Evolutionary conservation across 2,329 filamentous ascomycete genomes (phyloP), one percentile per base, ranked within the genome.

Genomic region (Tolypocladium nubicola): DNA sequence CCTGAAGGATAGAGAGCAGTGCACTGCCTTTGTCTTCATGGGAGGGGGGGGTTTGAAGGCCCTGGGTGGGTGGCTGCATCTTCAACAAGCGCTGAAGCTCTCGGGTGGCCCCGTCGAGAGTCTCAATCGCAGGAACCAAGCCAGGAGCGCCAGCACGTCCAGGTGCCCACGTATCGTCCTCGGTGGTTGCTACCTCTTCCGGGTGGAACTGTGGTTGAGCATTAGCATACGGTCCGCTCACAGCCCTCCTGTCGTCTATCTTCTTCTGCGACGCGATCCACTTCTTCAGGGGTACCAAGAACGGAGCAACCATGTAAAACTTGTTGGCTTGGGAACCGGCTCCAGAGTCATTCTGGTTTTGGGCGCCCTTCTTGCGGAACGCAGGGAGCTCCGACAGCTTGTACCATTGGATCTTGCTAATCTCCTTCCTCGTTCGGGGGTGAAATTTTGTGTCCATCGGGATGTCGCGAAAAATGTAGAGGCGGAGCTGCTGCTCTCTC

Each of bases 291-390:
- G 85, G 88, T 1, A 85, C 85, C 56, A 97, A 77, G 68, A 99
- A 99, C 0, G 93, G 92, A 0, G 91, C 91, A 21, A 99, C 94
- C 90, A 97, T 97, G 73, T 97, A 99, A 70, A 97, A 97, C 67
- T 93, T 97, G 70, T 89, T 91, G 45, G 85, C 85, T 64, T 87
- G 89, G 3, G 79, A 73, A 16, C 75, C 75, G 14, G 83, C 73
- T 37, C 75, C 73, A 14, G 81, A 78, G 54, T 86, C 80, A 52
- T 83, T 79, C n/a, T 84, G 79, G 19, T 66, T 68, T 56, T 83
- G 79, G 14, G 76, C 76, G 21, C 77, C 78, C 67, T 87, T 91
- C 70, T 88, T 89, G 57, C 86, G 85, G 65, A 90, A 85, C 0
- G 89, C 90, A 1, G 94, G 93, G 33, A 99, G 80, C 60, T 97